Evolutionary conservation across 2,329 filamentous ascomycete genomes (phyloP).

Genomic region (Fusarium tricinctum): DNA sequence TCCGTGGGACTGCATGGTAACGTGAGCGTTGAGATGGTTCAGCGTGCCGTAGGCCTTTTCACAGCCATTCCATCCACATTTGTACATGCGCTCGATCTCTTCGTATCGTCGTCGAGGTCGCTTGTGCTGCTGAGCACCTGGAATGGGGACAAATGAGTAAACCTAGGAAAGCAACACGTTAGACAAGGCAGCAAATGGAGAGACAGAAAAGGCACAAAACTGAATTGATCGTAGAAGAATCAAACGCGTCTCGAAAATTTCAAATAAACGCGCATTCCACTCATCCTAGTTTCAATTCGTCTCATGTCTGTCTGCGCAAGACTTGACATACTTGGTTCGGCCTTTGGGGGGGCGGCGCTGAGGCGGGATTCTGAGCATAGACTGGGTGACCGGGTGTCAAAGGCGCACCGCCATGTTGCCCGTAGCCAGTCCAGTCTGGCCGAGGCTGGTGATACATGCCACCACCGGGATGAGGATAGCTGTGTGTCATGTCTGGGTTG

Average conservation of each 20-base stretch:
- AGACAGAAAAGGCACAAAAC: background rate
- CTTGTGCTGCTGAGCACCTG: slow-evolving; percentile 97
- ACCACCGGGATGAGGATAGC: slow-evolving; percentile 74
- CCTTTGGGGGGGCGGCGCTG: slow-evolving; percentile 67
- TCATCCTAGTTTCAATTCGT: slow-evolving; percentile 10
- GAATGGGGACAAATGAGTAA: slow-evolving; percentile 97
- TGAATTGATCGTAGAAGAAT: slow-evolving; percentile 3
- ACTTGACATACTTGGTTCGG: slow-evolving; percentile 71
- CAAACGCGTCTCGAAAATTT: slow-evolving; percentile 2
- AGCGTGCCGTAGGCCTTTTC: slow-evolving; percentile 98
- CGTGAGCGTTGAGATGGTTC: slow-evolving; percentile 97
- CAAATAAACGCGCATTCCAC: slow-evolving; percentile 4
- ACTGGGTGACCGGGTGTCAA: slow-evolving; percentile 65
- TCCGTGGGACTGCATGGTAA: slow-evolving; percentile 98
- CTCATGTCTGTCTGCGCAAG: slow-evolving; percentile 23
- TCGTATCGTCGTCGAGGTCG: slow-evolving; percentile 93
- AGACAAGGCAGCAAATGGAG: slow-evolving; percentile 2
- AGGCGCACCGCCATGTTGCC: slow-evolving; percentile 64
- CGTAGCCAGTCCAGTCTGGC: slow-evolving; percentile 81
- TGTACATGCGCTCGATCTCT: slow-evolving; percentile 99
- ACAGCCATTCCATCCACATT: slow-evolving; percentile 98
- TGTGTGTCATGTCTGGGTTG: slow-evolving; percentile 87
- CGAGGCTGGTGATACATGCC: slow-evolving; percentile 77
- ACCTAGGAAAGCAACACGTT: slow-evolving; percentile 69
- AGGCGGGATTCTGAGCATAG: slow-evolving; percentile 69